Percentiles rank a stretch among this genome's conserved stretches.
These are phyloP conservation scores for Pseudogymnoascus pannorum DNA, from an alignment of 2,329 filamentous ascomycete species.

Conservation along the genomic window DNA sequence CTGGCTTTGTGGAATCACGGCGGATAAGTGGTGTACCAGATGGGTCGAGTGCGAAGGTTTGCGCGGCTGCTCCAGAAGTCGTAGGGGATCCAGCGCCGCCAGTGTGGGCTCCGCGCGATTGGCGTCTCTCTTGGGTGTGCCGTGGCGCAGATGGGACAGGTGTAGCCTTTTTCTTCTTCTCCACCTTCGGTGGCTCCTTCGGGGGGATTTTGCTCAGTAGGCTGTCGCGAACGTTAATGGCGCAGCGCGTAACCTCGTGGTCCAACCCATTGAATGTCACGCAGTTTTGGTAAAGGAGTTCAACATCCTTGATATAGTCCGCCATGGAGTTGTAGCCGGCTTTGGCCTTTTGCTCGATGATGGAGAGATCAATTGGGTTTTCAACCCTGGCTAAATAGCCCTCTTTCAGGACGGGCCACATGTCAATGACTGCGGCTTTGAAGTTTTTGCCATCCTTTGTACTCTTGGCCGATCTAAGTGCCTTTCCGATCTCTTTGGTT, in stretches of 20 bases:
- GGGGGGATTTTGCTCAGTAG: constrained; percentile 51
- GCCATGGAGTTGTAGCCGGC: constrained; percentile 59
- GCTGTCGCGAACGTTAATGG: constrained; percentile 50
- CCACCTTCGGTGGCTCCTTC: constrained; percentile 52
- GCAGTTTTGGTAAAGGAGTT: constrained; percentile 73
- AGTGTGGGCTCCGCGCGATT: constrained; percentile 26
- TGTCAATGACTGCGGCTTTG: constrained; percentile 65
- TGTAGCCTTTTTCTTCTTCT: constrained; percentile 47
- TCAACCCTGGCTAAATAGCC: constrained; percentile 63
- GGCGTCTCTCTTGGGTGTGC: constrained; percentile 28
- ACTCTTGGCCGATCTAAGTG: constrained; percentile 73
- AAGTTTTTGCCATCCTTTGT: constrained; percentile 74
- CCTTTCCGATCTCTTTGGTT: constrained; percentile 54
- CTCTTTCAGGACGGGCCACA: constrained; percentile 69
- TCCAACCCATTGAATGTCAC: constrained; percentile 72
- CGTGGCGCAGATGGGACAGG: constrained; percentile 28
- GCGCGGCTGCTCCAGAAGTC: constrained; percentile 35
- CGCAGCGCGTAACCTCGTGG: constrained; percentile 61
- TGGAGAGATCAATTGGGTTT: constrained; percentile 75
- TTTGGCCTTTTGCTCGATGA: constrained; percentile 71
- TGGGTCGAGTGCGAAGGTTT: constrained; percentile 68
- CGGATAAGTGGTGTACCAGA: constrained; percentile 76
- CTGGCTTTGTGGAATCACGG: constrained; percentile 66
- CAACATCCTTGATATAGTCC: constrained; percentile 66
- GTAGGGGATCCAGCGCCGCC: constrained; percentile 29